These are phyloP conservation scores for Rhodotorula sp. DNA, from an alignment of 1,284 basidiomycete genomes.

Conservation along the genomic window DNA sequence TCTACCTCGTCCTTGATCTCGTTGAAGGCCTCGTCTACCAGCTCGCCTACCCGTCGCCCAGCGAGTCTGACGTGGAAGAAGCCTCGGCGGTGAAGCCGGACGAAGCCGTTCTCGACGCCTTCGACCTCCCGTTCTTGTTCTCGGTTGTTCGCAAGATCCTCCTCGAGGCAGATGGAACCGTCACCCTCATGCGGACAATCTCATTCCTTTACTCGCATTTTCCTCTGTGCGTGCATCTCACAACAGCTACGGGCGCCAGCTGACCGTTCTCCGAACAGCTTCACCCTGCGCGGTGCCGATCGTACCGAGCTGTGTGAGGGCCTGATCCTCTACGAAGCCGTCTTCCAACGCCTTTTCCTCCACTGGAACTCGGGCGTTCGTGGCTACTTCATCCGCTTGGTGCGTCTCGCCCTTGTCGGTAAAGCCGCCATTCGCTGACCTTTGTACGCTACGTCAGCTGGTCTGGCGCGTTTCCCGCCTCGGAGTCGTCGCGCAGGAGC, in stretches of 20 bases:
- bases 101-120: conserved; percentile 42
- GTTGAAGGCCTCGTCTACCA: conserved; percentile 45
- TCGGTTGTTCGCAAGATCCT: conserved; percentile 53
- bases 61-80: conserved; percentile 47
- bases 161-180: conserved; percentile 55
- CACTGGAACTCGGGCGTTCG: conserved; percentile 56
- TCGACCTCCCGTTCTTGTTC: conserved; percentile 54
- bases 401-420: not conserved
- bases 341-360: conserved; percentile 54
- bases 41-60: conserved; percentile 40
- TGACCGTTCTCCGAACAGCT: conserved; percentile 36
- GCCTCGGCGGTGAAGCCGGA: conserved; percentile 20
- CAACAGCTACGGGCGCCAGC: too few species aligned
- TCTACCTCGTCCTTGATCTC: conserved; percentile 50
- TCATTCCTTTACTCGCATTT: conserved; percentile 52
- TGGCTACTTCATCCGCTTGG: conserved; percentile 48
- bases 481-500: conserved; percentile 45
- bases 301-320: conserved; percentile 53
- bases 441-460: conserved; percentile 48
- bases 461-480: conserved; percentile 56
- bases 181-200: conserved; percentile 55
- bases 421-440: not conserved
- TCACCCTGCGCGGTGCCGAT: conserved; percentile 51
- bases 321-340: conserved; percentile 51
- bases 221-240: too few species aligned